phyloP scores from a whole-genome alignment of 2,329 filamentous ascomycete species.

The Alternaria rosae region DNA sequence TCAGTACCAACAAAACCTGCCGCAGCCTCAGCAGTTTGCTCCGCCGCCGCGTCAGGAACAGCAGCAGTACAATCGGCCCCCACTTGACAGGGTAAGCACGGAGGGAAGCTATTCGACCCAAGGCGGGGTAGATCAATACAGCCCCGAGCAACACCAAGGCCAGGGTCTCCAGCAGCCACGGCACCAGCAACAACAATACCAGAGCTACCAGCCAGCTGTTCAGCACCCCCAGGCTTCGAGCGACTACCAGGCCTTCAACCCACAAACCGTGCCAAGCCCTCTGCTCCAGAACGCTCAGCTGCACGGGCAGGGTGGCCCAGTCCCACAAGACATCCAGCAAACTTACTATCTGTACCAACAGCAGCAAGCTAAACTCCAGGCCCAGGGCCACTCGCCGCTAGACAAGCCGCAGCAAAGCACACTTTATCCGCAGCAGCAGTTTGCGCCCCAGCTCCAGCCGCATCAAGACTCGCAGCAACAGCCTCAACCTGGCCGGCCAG shows the following conservation, averaged over 20 bases:
- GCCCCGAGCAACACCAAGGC: slow-evolving; percentile 46
- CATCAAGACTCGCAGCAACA: slow-evolving; percentile 40
- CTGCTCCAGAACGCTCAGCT: slow-evolving; percentile 38
- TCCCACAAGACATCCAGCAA: slow-evolving; percentile 31
- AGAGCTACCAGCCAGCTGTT: slow-evolving; percentile 38
- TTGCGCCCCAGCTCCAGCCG: slow-evolving; percentile 19
- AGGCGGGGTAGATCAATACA: slow-evolving; percentile 51
- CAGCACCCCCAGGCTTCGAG: slow-evolving; percentile 31
- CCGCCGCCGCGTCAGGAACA: slow-evolving; percentile 42
- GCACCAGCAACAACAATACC: slow-evolving; percentile 37
- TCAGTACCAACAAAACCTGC: slow-evolving; percentile 37
- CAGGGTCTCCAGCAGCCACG: slow-evolving; percentile 36
- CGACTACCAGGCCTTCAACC: slow-evolving; percentile 46
- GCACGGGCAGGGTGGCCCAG: slow-evolving; percentile 36
- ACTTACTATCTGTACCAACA: slow-evolving; percentile 31
- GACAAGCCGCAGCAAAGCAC: slow-evolving; percentile 34
- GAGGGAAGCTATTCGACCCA: slow-evolving; percentile 49
- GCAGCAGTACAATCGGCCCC: slow-evolving; percentile 45
- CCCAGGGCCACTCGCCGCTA: slow-evolving; percentile 36
- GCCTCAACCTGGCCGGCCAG: slow-evolving; percentile 32
- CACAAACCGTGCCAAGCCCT: slow-evolving; percentile 41
- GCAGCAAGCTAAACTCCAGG: slow-evolving; percentile 31
- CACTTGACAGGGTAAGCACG: slow-evolving; percentile 50
- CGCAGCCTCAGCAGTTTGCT: slow-evolving; percentile 34
- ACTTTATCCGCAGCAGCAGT: slow-evolving; percentile 37